These are phyloP conservation scores for Theobroma grandiflorum DNA, from an alignment of 441 rosid species.

Conservation along the genomic window DNA sequence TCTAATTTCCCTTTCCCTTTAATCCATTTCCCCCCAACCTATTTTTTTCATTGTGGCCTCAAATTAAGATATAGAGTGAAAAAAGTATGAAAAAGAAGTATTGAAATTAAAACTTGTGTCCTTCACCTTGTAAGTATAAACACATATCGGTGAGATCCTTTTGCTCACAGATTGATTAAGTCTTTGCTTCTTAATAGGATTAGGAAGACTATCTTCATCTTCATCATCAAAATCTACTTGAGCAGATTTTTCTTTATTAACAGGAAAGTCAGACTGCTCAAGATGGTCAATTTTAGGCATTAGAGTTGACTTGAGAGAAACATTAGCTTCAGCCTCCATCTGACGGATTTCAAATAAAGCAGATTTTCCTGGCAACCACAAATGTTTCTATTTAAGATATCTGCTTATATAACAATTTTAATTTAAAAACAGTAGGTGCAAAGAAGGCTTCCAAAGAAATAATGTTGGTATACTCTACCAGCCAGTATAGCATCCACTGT, in stretches of 20 bases:
- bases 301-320: conserved; percentile 49
- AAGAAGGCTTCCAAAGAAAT: conserved; percentile 15
- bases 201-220: conserved; percentile 50
- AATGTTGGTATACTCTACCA: conserved; percentile 44
- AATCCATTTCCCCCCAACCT: neutral
- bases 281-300: conserved; percentile 37
- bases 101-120: neutral
- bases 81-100: conserved; percentile 1
- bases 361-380: conserved; percentile 63
- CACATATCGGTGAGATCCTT: conserved; percentile 60
- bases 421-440: neutral
- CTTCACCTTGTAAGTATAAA: conserved; percentile 82
- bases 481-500: conserved; percentile 92
- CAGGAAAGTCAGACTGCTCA: conserved; percentile 50
- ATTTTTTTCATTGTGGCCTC: neutral
- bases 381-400: conserved; percentile 12
- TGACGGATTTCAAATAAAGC: conserved; percentile 83
- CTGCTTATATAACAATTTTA: conserved; percentile 7
- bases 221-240: conserved; percentile 61
- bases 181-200: conserved; percentile 41
- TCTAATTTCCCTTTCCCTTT: neutral
- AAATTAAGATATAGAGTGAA: neutral
- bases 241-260: conserved; percentile 37
- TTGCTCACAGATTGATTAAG: conserved; percentile 42
- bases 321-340: conserved; percentile 54